Conservation (phyloP, 2,329 filamentous ascomycete species). For the Aspergillus quadricinctus region DNA sequence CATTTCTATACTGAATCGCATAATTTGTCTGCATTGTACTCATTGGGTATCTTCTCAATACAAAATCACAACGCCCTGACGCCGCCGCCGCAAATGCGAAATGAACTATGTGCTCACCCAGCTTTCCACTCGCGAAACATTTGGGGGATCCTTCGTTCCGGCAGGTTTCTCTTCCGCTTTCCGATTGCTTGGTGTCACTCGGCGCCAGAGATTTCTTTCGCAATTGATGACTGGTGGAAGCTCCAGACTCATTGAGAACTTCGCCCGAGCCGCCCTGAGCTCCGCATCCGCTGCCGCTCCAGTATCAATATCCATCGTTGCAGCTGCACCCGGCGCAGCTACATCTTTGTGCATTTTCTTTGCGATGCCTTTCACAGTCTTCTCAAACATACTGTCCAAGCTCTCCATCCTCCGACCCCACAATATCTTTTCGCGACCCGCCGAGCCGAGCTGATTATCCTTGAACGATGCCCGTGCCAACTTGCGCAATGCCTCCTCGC, state of each 20-base stretch:
- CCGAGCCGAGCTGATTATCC: constrained; percentile 37
- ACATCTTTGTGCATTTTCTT: constrained; percentile 35
- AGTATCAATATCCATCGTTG: constrained; percentile 29
- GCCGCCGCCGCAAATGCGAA: constrained; percentile 7
- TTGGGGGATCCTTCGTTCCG: constrained; percentile 19
- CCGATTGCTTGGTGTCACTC: constrained; percentile 36
- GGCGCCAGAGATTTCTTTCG: constrained; percentile 55
- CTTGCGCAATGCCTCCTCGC: constrained; percentile 61
- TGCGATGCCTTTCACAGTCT: constrained; percentile 50
- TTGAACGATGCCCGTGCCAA: constrained; percentile 49
- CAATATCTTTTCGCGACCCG: constrained; percentile 38
- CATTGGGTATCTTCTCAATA: constrained; percentile 31
- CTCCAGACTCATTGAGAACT: constrained; percentile 33
- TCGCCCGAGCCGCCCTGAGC: constrained; percentile 19
- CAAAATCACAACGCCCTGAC: constrained; percentile 16
- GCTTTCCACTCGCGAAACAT: constrained; percentile 20
- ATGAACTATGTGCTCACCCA: constrained; percentile 20
- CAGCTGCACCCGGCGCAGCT: constrained; percentile 19
- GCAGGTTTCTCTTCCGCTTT: constrained; percentile 31
- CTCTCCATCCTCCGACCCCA: constrained; percentile 37
- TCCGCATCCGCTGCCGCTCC: constrained; percentile 22
- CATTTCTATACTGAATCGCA: background rate
- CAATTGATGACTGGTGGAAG: constrained; percentile 55
- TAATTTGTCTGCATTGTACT: constrained; percentile 10
- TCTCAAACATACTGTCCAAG: constrained; percentile 52